Evolutionary conservation across 768 basidiomycete species (phyloP), one percentile per base, ranked within the genome.

Genomic region (Filobasidium floriforme): DNA sequence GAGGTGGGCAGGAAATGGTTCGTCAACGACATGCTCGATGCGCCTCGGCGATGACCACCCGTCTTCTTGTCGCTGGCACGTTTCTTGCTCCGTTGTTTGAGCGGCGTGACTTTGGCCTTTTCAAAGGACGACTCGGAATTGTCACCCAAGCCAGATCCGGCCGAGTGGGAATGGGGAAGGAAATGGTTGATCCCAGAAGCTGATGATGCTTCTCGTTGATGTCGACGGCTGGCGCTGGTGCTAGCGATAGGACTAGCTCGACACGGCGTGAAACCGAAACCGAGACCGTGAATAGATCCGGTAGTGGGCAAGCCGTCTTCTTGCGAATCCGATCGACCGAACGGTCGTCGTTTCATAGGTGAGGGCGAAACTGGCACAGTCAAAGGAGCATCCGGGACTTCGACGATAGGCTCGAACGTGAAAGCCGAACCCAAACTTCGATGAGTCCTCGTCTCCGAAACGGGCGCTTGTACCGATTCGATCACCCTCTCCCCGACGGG

Each of bases 401-500:
- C 54, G 15, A 22, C 15, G 15, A 57, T 28, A 2, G 26, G 22
- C 12, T 57, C 54, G 15, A 57, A 24, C 22, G 15, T 24, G 26
- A 57, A 57, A 1, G 26, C 29, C 54, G 54, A 57, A 24, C 54
- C 54, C 24, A 57, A 32, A 14, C 12, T 28, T 24, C 54, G 54
- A 57, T 57, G 54, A 2, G 5, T 24, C 29, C 54, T 32, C 24
- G 24, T 4, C 24, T 24, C 29, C 5, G 18, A 15, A 24, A 9
- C 7, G 5, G 29, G 4, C 29, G 14, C n/a, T n/a, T n/a, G n/a
- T n/a, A n/a, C 54, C 19, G 14, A 14, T 4, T 32, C 54, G 9
- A 37, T 9, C 54, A 26, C 6, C 54, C 22, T 44, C 59, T 65
- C 64, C 9, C 64, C 64, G 11, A 44, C 26, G 11, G 64, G 64